These are phyloP conservation scores for Rhytidhysteron rufulum DNA, from an alignment of 2,329 filamentous ascomycete genomes.

Conservation along the genomic window DNA sequence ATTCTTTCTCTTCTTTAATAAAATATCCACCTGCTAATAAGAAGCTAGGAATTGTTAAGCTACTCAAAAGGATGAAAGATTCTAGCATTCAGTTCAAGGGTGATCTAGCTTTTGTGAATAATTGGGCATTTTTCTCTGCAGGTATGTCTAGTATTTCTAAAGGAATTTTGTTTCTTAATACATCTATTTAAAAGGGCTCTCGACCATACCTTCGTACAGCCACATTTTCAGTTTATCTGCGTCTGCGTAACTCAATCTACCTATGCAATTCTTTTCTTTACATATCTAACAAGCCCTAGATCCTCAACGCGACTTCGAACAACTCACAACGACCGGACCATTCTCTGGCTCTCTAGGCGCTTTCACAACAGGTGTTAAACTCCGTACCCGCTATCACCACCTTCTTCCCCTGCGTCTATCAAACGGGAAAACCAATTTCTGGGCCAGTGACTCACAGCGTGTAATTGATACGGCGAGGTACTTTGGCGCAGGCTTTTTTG, in stretches of 20 bases:
- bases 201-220: neutral
- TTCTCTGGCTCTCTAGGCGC: constrained; percentile 54
- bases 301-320: constrained; percentile 46
- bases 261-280: no score
- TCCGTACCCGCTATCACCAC: constrained; percentile 51
- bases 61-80: constrained; percentile 46
- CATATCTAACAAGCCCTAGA: constrained; percentile 10
- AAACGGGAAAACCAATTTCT: constrained; percentile 40
- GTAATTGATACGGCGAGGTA: constrained; percentile 56
- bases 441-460: constrained; percentile 52
- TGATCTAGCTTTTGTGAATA: constrained; percentile 51
- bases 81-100: constrained; percentile 42
- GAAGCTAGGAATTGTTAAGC: constrained; percentile 47
- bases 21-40: constrained; percentile 9
- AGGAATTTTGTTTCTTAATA: neutral
- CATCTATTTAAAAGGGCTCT: no score
- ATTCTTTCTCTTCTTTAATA: neutral
- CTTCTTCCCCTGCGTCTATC: constrained; percentile 33
- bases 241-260: no score
- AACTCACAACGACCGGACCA: constrained; percentile 53
- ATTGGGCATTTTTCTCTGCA: constrained; percentile 53
- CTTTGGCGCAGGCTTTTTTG: constrained; percentile 55
- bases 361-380: constrained; percentile 52
- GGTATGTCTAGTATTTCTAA: constrained; percentile 17
- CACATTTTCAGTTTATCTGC: no score